These are phyloP conservation scores for Chaetomium sp. DNA, from an alignment of 2,329 filamentous ascomycete species.

Conservation along the genomic window DNA sequence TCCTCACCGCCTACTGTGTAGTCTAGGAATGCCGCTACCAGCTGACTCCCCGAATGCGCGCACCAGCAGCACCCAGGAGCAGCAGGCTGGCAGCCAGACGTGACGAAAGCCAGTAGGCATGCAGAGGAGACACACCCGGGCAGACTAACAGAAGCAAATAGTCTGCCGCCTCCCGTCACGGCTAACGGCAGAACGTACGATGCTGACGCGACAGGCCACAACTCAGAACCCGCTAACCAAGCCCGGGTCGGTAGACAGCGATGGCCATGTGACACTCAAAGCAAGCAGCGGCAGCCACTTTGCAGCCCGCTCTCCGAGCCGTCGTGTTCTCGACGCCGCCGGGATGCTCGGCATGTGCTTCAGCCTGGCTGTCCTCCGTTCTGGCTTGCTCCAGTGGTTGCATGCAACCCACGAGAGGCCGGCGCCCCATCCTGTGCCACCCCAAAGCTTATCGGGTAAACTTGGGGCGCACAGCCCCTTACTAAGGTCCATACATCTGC, in stretches of 20 bases:
- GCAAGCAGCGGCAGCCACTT: not conserved
- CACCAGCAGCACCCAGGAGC: not conserved
- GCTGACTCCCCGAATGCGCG: not conserved
- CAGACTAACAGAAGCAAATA: not conserved
- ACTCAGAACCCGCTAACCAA: not conserved
- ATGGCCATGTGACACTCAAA: not conserved
- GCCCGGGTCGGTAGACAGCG: not conserved
- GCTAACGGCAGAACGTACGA: conserved; percentile 1
- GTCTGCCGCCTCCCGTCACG: conserved; percentile 1
- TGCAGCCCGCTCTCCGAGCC: not conserved
- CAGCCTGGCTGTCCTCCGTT: not conserved
- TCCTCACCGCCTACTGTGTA: not conserved
- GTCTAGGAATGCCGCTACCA: not conserved
- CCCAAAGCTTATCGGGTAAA: not conserved
- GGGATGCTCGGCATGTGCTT: not conserved
- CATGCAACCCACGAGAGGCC: conserved; percentile 2
- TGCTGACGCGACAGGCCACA: conserved; percentile 10
- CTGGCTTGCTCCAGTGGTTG: conserved; percentile 1
- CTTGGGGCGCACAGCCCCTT: not conserved
- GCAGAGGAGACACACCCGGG: not conserved
- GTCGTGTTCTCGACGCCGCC: not conserved
- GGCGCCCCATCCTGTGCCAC: not conserved
- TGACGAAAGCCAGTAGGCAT: not conserved
- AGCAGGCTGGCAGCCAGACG: not conserved
- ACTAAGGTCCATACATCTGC: not conserved